These are phyloP conservation scores for Penicillium sp. DNA, from an alignment of 2,329 filamentous ascomycete species.

Conservation along the genomic window DNA sequence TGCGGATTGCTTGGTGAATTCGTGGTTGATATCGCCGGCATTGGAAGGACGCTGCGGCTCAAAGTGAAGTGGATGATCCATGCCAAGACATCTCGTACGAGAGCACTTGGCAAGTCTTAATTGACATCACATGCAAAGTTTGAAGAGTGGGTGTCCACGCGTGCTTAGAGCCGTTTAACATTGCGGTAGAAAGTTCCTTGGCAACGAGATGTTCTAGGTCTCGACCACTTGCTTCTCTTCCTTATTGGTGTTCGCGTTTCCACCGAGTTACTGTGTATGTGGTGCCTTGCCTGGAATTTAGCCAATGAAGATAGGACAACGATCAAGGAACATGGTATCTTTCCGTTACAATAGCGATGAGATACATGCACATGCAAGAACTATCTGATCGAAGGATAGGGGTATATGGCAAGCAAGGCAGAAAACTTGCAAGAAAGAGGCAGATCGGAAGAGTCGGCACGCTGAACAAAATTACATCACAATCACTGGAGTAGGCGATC, in stretches of 20 bases:
- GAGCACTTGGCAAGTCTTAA: background rate
- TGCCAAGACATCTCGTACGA: background rate
- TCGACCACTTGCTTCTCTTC: background rate
- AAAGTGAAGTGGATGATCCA: too few species aligned
- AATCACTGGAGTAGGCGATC: conserved; percentile 1
- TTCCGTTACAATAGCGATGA: conserved; percentile 2
- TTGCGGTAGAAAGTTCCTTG: background rate
- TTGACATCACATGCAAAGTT: background rate
- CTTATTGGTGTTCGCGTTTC: background rate
- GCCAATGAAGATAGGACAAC: background rate
- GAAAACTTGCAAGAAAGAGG: conserved; percentile 7
- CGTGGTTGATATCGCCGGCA: too few species aligned
- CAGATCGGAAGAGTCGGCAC: conserved; percentile 11
- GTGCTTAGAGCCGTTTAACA: background rate
- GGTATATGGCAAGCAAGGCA: conserved; percentile 27
- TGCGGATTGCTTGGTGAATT: too few species aligned
- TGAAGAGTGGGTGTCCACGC: background rate
- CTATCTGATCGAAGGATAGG: conserved; percentile 21
- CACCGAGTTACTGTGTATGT: background rate
- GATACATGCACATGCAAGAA: conserved; percentile 13
- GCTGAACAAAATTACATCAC: conserved; percentile 13
- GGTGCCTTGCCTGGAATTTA: too few species aligned
- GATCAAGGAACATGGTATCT: background rate
- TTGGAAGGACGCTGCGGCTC: too few species aligned
- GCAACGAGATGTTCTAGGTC: background rate